Evolutionary conservation across 129 eudicot species (phyloP).

Genomic region (Tanacetum coccineum): DNA sequence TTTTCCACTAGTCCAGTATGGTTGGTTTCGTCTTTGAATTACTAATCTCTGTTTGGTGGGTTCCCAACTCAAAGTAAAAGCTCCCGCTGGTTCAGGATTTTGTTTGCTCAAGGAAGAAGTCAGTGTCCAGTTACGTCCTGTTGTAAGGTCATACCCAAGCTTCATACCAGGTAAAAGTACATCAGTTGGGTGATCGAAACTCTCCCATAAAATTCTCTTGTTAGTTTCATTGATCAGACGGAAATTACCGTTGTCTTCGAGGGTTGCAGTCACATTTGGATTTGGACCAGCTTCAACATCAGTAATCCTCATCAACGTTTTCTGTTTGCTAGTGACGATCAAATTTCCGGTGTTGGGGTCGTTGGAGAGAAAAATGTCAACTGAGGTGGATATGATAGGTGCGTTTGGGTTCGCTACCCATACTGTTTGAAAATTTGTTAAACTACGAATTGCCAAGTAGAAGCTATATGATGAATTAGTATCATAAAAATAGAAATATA

Average conservation of each 20-base stretch:
- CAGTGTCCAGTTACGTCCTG: slow-evolving; percentile 23
- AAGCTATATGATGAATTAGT: slow-evolving; percentile 17
- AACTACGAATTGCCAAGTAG: slow-evolving; percentile 39
- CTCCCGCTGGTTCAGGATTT: slow-evolving; percentile 12
- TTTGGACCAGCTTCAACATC: slow-evolving; percentile 19
- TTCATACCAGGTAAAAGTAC: slow-evolving; percentile 43
- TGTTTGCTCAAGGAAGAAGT: slow-evolving; percentile 27
- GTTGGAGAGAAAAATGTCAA: slow-evolving; percentile 12
- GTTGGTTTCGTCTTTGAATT: slow-evolving; percentile 11
- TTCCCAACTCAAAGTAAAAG: slow-evolving; percentile 30
- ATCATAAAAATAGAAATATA: too few species aligned
- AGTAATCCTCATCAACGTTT: slow-evolving; percentile 18
- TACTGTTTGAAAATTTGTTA: slow-evolving; percentile 8
- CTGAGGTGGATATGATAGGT: slow-evolving; percentile 31
- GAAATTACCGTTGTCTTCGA: slow-evolving; percentile 31
- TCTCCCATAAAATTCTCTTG: slow-evolving; percentile 33
- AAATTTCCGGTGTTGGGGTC: slow-evolving; percentile 26
- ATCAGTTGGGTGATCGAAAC: slow-evolving; percentile 35
- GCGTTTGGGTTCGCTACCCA: slow-evolving; percentile 44
- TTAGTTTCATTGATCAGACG: slow-evolving; percentile 10
- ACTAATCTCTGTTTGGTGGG: slow-evolving; percentile 3
- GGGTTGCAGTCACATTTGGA: slow-evolving; percentile 22
- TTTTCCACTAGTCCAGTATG: slow-evolving; percentile 22
- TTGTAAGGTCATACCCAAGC: slow-evolving; percentile 22
- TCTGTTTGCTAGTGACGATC: slow-evolving; percentile 11